Evolutionary conservation across 768 basidiomycete species (phyloP).

Genomic region (Auriscalpium microsporum): DNA sequence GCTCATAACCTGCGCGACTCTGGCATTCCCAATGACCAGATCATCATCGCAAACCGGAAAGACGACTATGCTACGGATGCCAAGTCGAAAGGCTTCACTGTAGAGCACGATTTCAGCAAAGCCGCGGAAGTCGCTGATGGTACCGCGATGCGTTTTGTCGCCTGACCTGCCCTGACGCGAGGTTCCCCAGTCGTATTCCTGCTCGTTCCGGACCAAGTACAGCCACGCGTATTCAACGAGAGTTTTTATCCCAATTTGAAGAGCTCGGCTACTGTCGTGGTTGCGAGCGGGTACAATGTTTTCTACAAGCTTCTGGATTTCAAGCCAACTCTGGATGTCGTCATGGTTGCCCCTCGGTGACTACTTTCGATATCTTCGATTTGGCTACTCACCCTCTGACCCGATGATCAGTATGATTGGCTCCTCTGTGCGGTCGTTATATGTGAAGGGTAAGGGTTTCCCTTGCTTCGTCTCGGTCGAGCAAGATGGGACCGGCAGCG

Average conservation of each 20-base stretch:
- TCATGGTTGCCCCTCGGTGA: slow-evolving; percentile 61
- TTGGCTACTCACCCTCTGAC: not conserved
- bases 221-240: slow-evolving; percentile 54
- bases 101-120: slow-evolving; percentile 48
- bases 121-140: slow-evolving; percentile 50
- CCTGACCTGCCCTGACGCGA: not conserved
- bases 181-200: slow-evolving; percentile 42
- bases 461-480: slow-evolving; percentile 60
- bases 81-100: slow-evolving; percentile 45
- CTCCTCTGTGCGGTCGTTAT: slow-evolving; percentile 53
- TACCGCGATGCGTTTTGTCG: slow-evolving; percentile 14
- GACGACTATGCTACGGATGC: slow-evolving; percentile 54
- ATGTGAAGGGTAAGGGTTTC: slow-evolving; percentile 51
- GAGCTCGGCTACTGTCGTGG: slow-evolving; percentile 38
- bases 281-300: slow-evolving; percentile 61
- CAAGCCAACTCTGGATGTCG: slow-evolving; percentile 44
- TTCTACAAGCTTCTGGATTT: slow-evolving; percentile 52
- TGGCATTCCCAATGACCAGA: slow-evolving; percentile 53
- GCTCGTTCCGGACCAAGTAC: slow-evolving; percentile 56
- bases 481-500: slow-evolving; percentile 48
- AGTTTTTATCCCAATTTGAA: slow-evolving; percentile 44
- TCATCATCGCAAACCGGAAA: slow-evolving; percentile 48
- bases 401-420: slow-evolving; percentile 48
- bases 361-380: not conserved
- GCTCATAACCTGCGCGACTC: slow-evolving; percentile 59